Base-by-base conservation (phyloP, 2,329 filamentous ascomycete species). In the Penicillium olsonii region DNA sequence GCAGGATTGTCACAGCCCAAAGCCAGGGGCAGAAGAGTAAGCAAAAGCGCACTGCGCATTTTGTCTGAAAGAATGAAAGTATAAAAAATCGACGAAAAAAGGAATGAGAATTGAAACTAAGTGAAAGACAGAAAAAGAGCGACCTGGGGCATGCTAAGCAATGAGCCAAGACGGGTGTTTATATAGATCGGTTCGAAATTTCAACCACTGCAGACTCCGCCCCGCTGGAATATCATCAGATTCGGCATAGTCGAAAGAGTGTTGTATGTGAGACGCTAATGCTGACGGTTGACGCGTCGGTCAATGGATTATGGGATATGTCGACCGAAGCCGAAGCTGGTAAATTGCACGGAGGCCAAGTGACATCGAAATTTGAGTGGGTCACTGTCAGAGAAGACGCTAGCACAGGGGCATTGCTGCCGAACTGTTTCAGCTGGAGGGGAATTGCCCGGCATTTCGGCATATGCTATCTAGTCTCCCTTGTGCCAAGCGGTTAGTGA, bases 1-100 rank as follows among this genome's bases (percentile, higher is more conserved):
- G 47, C 41, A 19, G 60, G 57, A 42, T 54, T 59, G 18, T 56
- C 51, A 38, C 60, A 62, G 27, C 48, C 60, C 48, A 62, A 48
- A 15, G 33, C 60, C 37, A 64, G 44, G 19, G 61, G 59, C 47
- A 59, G 15, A 37, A 61, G 48, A 27, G 56, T 44, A 50, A 59
- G 47, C 22, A 64, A 42, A 34, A 62, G 59, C 58, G 60, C 59
- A 34, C 60, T 50, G 61, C 60, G 60, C 60, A 60, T 62, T 45
- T 55, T 59, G 38, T 45, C n/a, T n/a, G n/a, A n/a, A 48, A n/a
- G 15, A 35, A 17, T 22, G 18, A 31, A 29, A 17, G n/a, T 31
- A 31, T 14, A n/a, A n/a, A 31, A 31, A 31, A 31, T 5, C 8
- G 6, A 52, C 37, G n/a, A n/a, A 54, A 42, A 38, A 59, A 47